phyloP scores from a whole-genome alignment of 2,329 filamentous ascomycete genomes.

The Chalaropsis ovoidea region DNA sequence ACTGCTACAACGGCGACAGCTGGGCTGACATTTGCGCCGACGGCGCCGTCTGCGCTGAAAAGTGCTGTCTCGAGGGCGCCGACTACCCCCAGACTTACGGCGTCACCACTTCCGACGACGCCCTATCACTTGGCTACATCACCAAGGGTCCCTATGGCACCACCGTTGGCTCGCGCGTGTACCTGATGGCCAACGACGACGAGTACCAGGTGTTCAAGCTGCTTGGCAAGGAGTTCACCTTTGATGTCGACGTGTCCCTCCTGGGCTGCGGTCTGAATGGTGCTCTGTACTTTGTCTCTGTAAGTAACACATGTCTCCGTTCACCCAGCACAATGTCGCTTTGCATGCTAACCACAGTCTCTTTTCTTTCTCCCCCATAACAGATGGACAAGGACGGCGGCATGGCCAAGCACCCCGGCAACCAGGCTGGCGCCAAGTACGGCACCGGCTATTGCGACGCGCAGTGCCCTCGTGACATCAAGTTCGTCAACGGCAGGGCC shows the following conservation, averaged over 20 bases:
- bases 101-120: constrained; percentile 38
- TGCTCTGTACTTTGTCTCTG: constrained; percentile 48
- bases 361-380: neutral
- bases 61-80: constrained; percentile 41
- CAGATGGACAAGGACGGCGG: constrained; percentile 46
- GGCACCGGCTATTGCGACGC: constrained; percentile 47
- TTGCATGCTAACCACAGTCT: neutral
- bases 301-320: neutral
- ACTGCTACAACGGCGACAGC: constrained; percentile 41
- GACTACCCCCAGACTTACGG: constrained; percentile 40
- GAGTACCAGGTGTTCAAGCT: constrained; percentile 53
- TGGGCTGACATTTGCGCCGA: constrained; percentile 34
- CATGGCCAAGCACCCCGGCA: constrained; percentile 37
- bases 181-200: constrained; percentile 45
- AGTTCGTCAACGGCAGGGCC: constrained; percentile 40
- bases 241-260: constrained; percentile 55
- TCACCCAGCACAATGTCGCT: neutral
- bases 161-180: constrained; percentile 43
- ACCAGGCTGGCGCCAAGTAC: constrained; percentile 41
- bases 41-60: constrained; percentile 36
- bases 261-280: constrained; percentile 56
- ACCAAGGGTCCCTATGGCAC: constrained; percentile 39
- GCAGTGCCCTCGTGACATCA: constrained; percentile 40
- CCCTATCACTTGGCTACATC: constrained; percentile 43
- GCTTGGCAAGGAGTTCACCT: constrained; percentile 53